Conservation (phyloP, 768 basidiomycete genomes). For the Cystofilobasidium macerans region DNA sequence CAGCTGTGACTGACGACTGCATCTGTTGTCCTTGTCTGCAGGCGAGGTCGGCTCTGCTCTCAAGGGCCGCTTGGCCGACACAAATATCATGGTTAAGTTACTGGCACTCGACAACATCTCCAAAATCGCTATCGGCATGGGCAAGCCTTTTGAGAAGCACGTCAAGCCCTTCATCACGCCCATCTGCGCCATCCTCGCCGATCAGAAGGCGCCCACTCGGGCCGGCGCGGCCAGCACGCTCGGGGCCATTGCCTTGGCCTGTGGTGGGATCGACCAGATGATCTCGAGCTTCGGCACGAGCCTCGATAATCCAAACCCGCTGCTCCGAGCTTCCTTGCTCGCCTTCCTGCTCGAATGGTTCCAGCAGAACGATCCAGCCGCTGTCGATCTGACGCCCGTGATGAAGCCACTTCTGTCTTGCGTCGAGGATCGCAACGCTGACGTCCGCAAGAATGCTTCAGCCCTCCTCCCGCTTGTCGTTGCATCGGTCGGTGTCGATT, state of each 20-base stretch:
- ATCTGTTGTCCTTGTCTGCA: constrained; percentile 32
- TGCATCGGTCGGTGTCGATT: constrained; percentile 62
- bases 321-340: constrained; percentile 62
- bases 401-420: constrained; percentile 55
- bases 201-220: constrained; percentile 82
- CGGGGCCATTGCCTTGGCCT: constrained; percentile 69
- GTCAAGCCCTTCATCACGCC: constrained; percentile 62
- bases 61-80: constrained; percentile 77
- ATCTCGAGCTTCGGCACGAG: constrained; percentile 63
- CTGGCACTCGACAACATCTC: constrained; percentile 82
- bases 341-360: constrained; percentile 73
- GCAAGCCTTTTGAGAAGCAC: constrained; percentile 86
- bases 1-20: constrained; percentile 8
- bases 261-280: constrained; percentile 74
- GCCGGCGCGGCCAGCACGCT: constrained; percentile 65
- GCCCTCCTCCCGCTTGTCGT: constrained; percentile 68
- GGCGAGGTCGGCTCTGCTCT: constrained; percentile 83
- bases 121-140: constrained; percentile 87
- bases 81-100: constrained; percentile 85
- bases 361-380: constrained; percentile 44
- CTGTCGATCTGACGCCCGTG: constrained; percentile 61
- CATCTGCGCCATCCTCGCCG: constrained; percentile 72
- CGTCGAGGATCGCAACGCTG: constrained; percentile 80
- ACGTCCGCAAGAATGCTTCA: constrained; percentile 85
- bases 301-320: constrained; percentile 74